Conservation (phyloP, 345 rosid species). For the Microcos paniculata region DNA sequence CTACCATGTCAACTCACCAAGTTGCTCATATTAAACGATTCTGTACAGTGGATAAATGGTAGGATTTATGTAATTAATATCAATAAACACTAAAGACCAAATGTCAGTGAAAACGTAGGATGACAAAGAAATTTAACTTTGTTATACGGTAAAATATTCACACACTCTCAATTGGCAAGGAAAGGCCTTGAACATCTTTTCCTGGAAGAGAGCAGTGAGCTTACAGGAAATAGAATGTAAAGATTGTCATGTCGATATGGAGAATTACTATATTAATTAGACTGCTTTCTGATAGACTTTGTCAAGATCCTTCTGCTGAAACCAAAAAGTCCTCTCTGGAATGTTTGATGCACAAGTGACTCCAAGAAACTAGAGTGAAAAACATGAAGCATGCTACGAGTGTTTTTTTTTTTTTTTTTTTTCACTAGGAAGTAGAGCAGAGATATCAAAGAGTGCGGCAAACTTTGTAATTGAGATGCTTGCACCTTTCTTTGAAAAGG, state of each 20-base stretch:
- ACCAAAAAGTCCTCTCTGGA: neutral
- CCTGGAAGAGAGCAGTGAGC: neutral
- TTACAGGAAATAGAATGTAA: no score
- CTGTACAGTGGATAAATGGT: no score
- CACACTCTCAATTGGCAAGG: neutral
- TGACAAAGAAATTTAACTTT: neutral
- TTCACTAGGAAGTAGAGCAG: neutral
- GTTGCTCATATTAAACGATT: no score
- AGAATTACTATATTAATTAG: neutral
- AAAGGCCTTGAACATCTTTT: neutral
- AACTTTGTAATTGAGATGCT: conserved; percentile 27
- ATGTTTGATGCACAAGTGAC: no score
- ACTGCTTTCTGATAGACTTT: neutral
- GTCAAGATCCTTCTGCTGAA: neutral
- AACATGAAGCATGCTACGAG: conserved; percentile 26
- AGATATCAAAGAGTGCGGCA: conserved; percentile 32
- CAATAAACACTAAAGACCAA: no score
- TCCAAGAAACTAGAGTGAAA: no score
- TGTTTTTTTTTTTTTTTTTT: no score
- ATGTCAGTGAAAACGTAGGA: no score
- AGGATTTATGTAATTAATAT: no score
- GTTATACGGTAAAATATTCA: neutral
- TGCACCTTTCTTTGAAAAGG: conserved; percentile 19
- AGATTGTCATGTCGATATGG: neutral
- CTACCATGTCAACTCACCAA: no score